Percentiles rank a stretch among this genome's conserved stretches.
Conservation (phyloP, 768 basidiomycete genomes). For the Xanthoconium stramineum region DNA sequence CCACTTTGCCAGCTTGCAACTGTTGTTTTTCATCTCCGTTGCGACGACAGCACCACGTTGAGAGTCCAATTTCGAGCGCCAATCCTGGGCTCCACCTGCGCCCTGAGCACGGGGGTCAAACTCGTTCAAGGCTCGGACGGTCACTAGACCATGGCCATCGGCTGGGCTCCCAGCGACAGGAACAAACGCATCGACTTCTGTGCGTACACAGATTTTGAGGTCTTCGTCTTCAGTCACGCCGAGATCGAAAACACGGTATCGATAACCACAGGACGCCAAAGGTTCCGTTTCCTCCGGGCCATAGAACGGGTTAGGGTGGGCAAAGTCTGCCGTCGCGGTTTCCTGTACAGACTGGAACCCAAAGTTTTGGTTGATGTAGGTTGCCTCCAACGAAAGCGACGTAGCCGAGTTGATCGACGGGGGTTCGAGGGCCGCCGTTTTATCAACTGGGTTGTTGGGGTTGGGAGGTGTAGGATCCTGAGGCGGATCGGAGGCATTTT, state of each 20-base stretch:
- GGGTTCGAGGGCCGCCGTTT: conserved; percentile 55
- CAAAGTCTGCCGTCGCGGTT: conserved; percentile 65
- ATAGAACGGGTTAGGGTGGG: conserved; percentile 94
- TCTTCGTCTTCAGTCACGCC: conserved; percentile 90
- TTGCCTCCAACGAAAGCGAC: conserved; percentile 93
- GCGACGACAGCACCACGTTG: conserved; percentile 98
- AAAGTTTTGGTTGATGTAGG: conserved; percentile 99
- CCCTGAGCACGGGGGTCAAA: conserved; percentile 90
- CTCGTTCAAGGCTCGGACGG: conserved; percentile 94
- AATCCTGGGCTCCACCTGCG: conserved; percentile 95
- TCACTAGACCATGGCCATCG: conserved; percentile 76
- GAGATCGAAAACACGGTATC: conserved; percentile 94
- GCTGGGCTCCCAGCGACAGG: conserved; percentile 56
- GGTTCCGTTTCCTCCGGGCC: conserved; percentile 91
- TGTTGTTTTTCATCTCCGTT: conserved; percentile 99
- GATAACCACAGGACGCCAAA: conserved; percentile 92
- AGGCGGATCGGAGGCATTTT: conserved; percentile 95
- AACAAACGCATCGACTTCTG: conserved; percentile 92
- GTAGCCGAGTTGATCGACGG: conserved; percentile 92
- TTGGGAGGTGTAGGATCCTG: conserved; percentile 78
- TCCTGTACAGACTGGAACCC: conserved; percentile 93
- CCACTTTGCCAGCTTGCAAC: conserved; percentile 96
- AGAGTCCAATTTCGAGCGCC: conserved; percentile 94
- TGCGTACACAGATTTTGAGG: conserved; percentile 86
- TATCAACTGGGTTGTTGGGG: conserved; percentile 73